Evolutionary conservation across 2,329 filamentous ascomycete species (phyloP).

Genomic region (Colletotrichum tropicale): DNA sequence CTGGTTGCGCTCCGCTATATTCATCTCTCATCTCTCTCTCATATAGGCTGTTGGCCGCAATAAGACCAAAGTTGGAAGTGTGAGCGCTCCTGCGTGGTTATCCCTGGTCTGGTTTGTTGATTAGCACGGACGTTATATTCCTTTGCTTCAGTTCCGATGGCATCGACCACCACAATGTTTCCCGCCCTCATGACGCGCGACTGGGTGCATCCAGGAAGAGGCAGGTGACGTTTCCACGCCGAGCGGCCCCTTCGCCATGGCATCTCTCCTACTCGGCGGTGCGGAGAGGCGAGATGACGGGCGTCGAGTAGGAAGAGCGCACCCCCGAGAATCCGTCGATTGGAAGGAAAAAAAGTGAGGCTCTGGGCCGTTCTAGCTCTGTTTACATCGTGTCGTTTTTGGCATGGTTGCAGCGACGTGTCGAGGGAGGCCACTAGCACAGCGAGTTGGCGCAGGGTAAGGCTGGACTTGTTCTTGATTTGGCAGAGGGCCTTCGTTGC

Average conservation of each 20-base stretch:
- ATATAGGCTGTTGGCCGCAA: slow-evolving; percentile 2
- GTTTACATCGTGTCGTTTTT: slow-evolving; percentile 15
- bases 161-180: neutral
- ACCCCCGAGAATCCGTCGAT: neutral
- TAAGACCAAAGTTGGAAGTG: neutral
- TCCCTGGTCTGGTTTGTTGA: neutral
- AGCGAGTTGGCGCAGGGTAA: slow-evolving; percentile 1
- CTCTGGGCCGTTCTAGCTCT: slow-evolving; percentile 10
- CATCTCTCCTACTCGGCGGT: neutral
- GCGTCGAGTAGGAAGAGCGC: neutral
- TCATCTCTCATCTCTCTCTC: neutral
- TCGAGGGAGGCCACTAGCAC: neutral
- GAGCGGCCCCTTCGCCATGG: neutral
- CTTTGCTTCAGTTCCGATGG: neutral
- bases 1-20: neutral
- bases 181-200: neutral
- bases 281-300: slow-evolving; percentile 5
- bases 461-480: slow-evolving; percentile 7
- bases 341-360: neutral
- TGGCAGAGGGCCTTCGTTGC: neutral
- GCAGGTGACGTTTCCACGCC: slow-evolving; percentile 3
- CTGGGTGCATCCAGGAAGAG: slow-evolving; percentile 1
- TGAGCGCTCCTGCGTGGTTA: neutral
- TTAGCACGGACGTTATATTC: neutral
- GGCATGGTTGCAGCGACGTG: slow-evolving; percentile 11